These are phyloP conservation scores for Taphrina flavorubra DNA, from an alignment of 1,139 yeast species.

Conservation along the genomic window DNA sequence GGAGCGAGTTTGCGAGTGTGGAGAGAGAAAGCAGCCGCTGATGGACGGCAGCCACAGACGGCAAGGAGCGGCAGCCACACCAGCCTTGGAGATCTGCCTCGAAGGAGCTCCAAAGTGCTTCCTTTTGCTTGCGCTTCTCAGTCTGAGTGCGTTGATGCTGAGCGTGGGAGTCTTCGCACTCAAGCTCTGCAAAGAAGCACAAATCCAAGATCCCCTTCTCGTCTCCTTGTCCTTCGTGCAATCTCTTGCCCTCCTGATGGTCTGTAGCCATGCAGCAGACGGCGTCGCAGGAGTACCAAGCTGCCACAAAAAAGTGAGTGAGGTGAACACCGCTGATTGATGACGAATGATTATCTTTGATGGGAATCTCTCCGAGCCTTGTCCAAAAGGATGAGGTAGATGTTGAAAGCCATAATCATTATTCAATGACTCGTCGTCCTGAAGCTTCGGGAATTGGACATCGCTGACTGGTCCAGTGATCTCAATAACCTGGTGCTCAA, in stretches of 20 bases:
- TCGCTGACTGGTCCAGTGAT: constrained; percentile 45
- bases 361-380: constrained; percentile 48
- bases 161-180: neutral
- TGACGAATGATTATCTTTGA: constrained; percentile 45
- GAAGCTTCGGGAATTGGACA: neutral
- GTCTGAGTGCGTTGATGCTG: neutral
- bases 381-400: constrained; percentile 15
- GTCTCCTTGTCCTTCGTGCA: neutral
- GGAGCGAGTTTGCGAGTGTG: neutral
- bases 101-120: neutral
- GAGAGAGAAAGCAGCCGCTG: constrained; percentile 4
- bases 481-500: constrained; percentile 53
- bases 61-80: neutral
- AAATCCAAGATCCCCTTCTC: neutral
- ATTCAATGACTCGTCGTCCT: constrained; percentile 31
- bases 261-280: constrained; percentile 12
- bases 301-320: constrained; percentile 34
- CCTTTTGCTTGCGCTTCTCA: too few species aligned
- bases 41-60: neutral
- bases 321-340: neutral
- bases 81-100: neutral
- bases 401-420: constrained; percentile 41
- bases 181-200: constrained; percentile 1
- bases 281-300: constrained; percentile 16
- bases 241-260: constrained; percentile 8